phyloP scores from a whole-genome alignment of 176 grass and related monocot genomes.

The Phoenix dactylifera region DNA sequence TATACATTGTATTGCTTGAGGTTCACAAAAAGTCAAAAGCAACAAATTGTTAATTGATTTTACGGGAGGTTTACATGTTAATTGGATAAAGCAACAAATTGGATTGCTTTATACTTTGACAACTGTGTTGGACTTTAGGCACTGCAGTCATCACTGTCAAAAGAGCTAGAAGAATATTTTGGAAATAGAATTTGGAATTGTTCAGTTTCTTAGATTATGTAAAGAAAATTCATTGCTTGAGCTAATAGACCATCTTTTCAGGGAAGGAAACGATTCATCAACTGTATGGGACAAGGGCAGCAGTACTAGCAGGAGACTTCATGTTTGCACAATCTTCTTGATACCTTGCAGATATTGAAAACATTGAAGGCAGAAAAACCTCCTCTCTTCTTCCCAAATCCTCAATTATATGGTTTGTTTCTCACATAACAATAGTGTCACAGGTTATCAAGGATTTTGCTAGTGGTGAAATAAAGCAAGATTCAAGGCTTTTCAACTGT shows the following conservation, averaged over 20 bases:
- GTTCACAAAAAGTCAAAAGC: too few species aligned
- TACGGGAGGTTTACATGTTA: too few species aligned
- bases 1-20: too few species aligned
- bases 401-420: not conserved
- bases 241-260: slow-evolving; percentile 12
- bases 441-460: slow-evolving; percentile 99
- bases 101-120: too few species aligned
- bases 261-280: slow-evolving; percentile 87
- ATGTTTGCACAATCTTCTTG: slow-evolving; percentile 98
- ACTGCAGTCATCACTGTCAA: too few species aligned
- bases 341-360: slow-evolving; percentile 89
- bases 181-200: too few species aligned
- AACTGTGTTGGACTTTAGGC: too few species aligned
- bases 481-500: slow-evolving; percentile 62
- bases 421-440: not conserved
- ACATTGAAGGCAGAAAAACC: slow-evolving; percentile 32
- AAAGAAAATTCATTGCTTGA: too few species aligned
- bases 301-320: slow-evolving; percentile 82
- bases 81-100: too few species aligned
- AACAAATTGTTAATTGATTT: too few species aligned
- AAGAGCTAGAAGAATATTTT: too few species aligned
- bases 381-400: slow-evolving; percentile 16
- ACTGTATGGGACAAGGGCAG: slow-evolving; percentile 74
- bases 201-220: too few species aligned
- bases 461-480: slow-evolving; percentile 89